Percentiles rank a stretch among this genome's conserved stretches.
These are phyloP conservation scores for Bipolaris bicolor DNA, from an alignment of 2,329 filamentous ascomycete species.

Conservation along the genomic window DNA sequence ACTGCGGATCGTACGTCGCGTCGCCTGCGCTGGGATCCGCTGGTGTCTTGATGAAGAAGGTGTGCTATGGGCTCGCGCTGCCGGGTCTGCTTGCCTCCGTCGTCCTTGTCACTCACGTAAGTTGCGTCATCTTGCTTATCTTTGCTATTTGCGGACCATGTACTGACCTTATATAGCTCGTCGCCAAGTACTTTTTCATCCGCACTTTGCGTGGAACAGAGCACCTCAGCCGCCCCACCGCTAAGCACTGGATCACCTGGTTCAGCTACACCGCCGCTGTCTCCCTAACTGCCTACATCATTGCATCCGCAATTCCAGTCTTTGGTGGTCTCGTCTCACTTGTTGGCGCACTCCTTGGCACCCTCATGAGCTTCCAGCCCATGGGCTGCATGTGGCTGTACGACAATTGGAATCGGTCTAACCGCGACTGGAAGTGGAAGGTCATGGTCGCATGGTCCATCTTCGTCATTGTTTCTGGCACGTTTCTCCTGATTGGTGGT, in stretches of 20 bases:
- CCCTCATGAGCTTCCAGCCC: conserved; percentile 35
- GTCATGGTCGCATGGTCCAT: conserved; percentile 31
- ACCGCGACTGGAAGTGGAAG: conserved; percentile 23
- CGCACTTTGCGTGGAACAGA: conserved; percentile 72
- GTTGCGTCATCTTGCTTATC: background rate
- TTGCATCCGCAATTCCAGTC: conserved; percentile 36
- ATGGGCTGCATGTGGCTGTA: conserved; percentile 41
- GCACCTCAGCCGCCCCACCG: conserved; percentile 57
- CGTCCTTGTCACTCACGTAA: conserved; percentile 32
- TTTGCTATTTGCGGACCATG: background rate
- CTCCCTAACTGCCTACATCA: conserved; percentile 29
- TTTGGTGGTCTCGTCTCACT: conserved; percentile 38
- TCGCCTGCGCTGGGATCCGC: conserved; percentile 72
- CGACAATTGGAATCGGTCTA: conserved; percentile 29
- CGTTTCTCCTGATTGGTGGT: conserved; percentile 33
- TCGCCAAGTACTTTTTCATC: conserved; percentile 58
- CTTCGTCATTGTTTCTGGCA: conserved; percentile 32
- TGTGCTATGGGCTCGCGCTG: conserved; percentile 71
- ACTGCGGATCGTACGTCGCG: conserved; percentile 65
- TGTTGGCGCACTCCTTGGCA: conserved; percentile 34
- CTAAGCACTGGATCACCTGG: conserved; percentile 37
- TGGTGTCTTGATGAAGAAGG: conserved; percentile 61
- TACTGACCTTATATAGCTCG: conserved; percentile 16
- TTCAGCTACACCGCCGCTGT: conserved; percentile 28
- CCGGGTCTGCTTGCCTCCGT: conserved; percentile 50